Evolutionary conservation across 257 asterid genomes (phyloP).

Genomic region (Nicotiana noctiflora): DNA sequence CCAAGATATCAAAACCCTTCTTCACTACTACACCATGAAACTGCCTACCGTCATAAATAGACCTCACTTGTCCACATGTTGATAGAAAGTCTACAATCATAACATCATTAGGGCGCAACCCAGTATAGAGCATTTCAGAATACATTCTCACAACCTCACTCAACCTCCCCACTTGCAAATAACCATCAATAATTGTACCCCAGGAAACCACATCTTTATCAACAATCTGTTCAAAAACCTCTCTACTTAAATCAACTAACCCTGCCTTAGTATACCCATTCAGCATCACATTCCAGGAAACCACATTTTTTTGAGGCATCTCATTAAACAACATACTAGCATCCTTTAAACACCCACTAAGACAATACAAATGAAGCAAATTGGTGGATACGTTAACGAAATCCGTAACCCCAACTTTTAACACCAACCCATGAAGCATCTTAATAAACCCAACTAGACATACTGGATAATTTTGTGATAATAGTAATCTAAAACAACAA

Average conservation of each 20-base stretch:
- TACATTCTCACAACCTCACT: conserved; percentile 50
- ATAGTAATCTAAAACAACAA: no score
- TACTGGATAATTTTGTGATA: no score
- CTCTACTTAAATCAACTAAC: conserved; percentile 39
- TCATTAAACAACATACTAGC: conserved; percentile 46
- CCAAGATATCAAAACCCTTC: no score
- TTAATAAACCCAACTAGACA: no score
- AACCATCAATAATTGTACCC: conserved; percentile 84
- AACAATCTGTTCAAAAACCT: conserved; percentile 53
- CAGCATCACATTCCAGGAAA: conserved; percentile 88
- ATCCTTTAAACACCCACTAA: conserved; percentile 30
- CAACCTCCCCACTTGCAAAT: conserved; percentile 49
- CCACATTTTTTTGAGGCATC: conserved; percentile 54
- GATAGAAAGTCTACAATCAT: conserved; percentile 78
- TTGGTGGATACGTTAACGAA: conserved; percentile 62
- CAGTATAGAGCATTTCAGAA: conserved; percentile 48
- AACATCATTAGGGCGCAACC: conserved; percentile 59
- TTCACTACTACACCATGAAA: conserved; percentile 53
- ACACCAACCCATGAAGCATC: conserved; percentile 53
- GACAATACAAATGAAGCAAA: conserved; percentile 56
- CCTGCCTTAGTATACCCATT: conserved; percentile 77
- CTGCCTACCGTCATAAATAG: conserved; percentile 57
- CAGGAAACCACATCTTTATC: conserved; percentile 76
- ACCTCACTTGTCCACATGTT: conserved; percentile 46
- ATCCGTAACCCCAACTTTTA: conserved; percentile 58